Base-by-base conservation (phyloP, 345 rosid species). In the Moringa oleifera region DNA sequence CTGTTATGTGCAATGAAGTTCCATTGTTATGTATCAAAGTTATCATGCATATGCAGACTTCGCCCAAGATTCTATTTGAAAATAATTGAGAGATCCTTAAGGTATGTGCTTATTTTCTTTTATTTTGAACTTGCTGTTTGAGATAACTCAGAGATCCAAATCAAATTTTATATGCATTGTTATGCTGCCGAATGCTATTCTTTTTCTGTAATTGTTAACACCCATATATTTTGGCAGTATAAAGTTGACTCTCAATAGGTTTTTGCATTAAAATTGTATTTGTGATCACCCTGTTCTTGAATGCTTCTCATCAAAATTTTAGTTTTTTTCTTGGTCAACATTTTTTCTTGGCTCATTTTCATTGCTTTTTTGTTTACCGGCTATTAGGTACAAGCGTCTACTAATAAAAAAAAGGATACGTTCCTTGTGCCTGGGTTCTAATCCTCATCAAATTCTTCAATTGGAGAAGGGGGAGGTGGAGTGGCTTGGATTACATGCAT, bases 1-100 rank as follows among this genome's bases (percentile, higher is more conserved):
- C 62, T 92, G 73, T 59, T 89, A 62, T 78, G 85, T 68, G 96
- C 95, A 20, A 89, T 92, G 95, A 92, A 89, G 67, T 87, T 79
- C 68, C 96, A 85, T 55, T 82, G 95, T 69, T 84, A 83, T 61
- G 63, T 79, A 28, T 71, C 80, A 10, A 83, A 82, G 52, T 57
- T 87, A 70, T 81, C 81, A 3, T 70, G 72, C 68, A 71, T 80
- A 45, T 84, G 87, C 85, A 76, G 73, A 67, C 67, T 84, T 47
- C 45, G 28, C 1, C 63, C 87, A 21, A 67, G 45, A 53, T 67
- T 50, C 53, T 68, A 73, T 66, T 58, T 72, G 61, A 72, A 68
- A 55, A 71, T 75, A 57, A 83, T 89, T 61, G 76, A 66, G 66
- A 69, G 22, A 20, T 79, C 92, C 66, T 72, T 83, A 47, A 84